Percentiles rank a stretch among this genome's conserved stretches.
Evolutionary conservation across 176 grass and related monocot species (phyloP).

Genomic region (Oryza punctata): DNA sequence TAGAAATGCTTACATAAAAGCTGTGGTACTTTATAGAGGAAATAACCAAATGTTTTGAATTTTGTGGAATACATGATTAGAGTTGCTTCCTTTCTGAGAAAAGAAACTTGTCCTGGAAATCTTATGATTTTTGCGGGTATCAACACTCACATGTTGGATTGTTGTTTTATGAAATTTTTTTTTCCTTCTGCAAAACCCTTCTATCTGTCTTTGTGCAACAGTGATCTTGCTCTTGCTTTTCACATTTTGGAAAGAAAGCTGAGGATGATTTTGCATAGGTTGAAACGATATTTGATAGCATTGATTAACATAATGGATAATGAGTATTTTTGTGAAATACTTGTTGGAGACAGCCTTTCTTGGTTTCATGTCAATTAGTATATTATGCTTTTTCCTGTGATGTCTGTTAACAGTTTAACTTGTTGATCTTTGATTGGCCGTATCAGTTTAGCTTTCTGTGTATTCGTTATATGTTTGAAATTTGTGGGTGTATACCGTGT

Average conservation of each 20-base stretch:
- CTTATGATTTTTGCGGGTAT: neutral
- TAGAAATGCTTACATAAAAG: conserved; percentile 18
- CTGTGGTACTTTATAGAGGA: neutral
- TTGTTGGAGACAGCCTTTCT: neutral
- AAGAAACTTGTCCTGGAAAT: conserved; percentile 1
- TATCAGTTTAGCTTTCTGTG: neutral
- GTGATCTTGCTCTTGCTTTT: neutral
- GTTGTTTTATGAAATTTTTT: neutral
- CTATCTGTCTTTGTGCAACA: neutral
- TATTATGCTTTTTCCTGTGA: conserved; percentile 9
- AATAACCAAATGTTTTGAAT: conserved; percentile 11
- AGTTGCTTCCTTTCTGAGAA: neutral
- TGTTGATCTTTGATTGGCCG: neutral
- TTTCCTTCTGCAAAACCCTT: neutral
- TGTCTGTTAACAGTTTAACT: neutral
- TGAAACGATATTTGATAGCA: neutral
- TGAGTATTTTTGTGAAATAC: neutral
- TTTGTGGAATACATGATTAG: conserved; percentile 3
- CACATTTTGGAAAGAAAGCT: neutral
- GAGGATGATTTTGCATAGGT: neutral
- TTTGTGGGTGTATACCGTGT: neutral
- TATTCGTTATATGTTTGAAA: conserved; percentile 16
- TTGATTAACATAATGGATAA: neutral
- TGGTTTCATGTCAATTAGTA: neutral
- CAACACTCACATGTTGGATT: neutral